Base-by-base conservation (phyloP, 306 rosid species). In the Prunus mume region DNA sequence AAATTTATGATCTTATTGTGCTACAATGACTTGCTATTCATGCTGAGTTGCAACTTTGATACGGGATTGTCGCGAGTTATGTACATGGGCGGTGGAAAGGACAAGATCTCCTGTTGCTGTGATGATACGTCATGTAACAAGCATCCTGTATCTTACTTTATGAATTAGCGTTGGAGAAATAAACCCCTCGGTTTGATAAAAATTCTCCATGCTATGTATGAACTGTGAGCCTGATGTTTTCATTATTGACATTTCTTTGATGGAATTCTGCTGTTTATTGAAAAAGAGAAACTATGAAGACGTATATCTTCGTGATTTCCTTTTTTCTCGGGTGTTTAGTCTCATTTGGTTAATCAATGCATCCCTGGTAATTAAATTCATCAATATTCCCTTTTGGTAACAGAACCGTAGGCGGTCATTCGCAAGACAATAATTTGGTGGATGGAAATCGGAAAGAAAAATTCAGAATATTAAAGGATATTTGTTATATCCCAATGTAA, bases 11-110 rank as follows among this genome's bases (percentile, higher is more conserved):
- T 76, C 73, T 62, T 69, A 72, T 68, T 55, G 74, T 74, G 82
- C 54, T 69, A 71, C 68, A 24, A 24, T 71, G 79, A 76, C 79
- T 74, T 75, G 49, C 58, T 52, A 72, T 80, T 73, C 78, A 55
- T 65, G 78, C 81, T 20, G 65, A 66, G 76, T 81, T 60, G 12
- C 38, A 65, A 77, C 82, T 79, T 84, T 76, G 71, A 72, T 84
- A 74, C 76, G 46, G 47, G 32, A 38, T 34, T 68, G 71, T 56
- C 73, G 77, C 85, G 73, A 30, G 52, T 78, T 71, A 74, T 89
- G 87, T 79, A 89, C 45, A 84, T 74, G 75, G 80, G 75, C 74
- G 65, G 78, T 65, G 78, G 73, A 55, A 65, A 65, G 64, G 79
- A 78, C 65, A 27, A 24, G 72, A 41, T 78, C 58, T 69, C 14